These are phyloP conservation scores for Puccinia horiana DNA, from an alignment of 1,284 basidiomycete species.

Conservation along the genomic window DNA sequence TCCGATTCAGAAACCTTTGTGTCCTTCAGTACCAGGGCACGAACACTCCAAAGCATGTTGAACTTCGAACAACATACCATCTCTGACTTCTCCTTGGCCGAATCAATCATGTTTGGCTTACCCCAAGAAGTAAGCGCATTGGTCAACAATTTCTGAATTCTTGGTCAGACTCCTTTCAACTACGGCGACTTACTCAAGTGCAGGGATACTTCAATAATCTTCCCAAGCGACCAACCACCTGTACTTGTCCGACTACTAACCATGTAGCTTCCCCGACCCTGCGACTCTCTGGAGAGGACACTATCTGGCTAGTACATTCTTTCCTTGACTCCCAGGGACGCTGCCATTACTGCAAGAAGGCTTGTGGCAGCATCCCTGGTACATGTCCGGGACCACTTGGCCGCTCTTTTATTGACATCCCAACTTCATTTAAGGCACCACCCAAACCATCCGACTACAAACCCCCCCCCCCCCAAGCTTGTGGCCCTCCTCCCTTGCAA, in stretches of 20 bases:
- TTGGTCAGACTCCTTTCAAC: too few relatives aligned
- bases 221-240: too few relatives aligned
- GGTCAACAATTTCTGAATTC: too few relatives aligned
- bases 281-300: neutral
- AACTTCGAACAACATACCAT: neutral
- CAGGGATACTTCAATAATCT: too few relatives aligned
- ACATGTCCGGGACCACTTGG: neutral
- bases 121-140: neutral
- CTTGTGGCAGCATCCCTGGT: neutral
- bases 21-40: neutral
- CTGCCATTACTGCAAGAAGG: slow-evolving; percentile 22
- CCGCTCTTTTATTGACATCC: neutral
- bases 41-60: neutral
- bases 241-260: too few relatives aligned
- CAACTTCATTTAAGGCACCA: neutral
- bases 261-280: too few relatives aligned
- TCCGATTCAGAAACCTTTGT: neutral
- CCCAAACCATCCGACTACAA: slow-evolving; percentile 7
- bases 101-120: neutral
- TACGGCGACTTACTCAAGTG: too few relatives aligned
- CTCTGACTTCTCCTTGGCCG: neutral
- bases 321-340: neutral
- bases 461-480: neutral
- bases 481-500: too few relatives aligned
- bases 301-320: neutral